Base-by-base conservation (phyloP, 2,329 filamentous ascomycete genomes). In the Colletotrichum sansevieriae region DNA sequence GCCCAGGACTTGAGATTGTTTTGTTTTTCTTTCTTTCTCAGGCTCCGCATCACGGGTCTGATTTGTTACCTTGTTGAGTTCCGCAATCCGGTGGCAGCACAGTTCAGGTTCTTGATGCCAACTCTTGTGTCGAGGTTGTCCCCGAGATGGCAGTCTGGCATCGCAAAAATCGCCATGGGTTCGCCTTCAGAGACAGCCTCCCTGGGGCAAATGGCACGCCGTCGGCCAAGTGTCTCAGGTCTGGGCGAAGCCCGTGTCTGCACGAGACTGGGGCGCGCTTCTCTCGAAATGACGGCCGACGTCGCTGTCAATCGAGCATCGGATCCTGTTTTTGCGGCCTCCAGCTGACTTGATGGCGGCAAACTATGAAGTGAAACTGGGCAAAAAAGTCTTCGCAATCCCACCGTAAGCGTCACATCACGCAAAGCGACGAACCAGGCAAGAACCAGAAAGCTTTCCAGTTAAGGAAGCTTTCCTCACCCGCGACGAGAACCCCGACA, bases 221-320 rank as follows among this genome's bases (percentile, higher is more conserved):
- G 54, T 55, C 65, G 65, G 65, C 41, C 47, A 62, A 29, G 47
- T 54, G 55, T 55, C 33, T 54, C 54, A 60, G 39, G 62, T 35
- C 62, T 69, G 62, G 66, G 62, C 62, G 29, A 56, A 69, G 25
- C 66, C 66, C 66, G 66, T 69, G 66, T 69, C 66, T 69, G 66
- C 62, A 66, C 18, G 66, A 69, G 55, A 69, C 62, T 66, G 66
- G 66, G 29, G 66, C 39, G 25, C n/a, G 7, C 15, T 43, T 18
- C 41, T 25, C 20, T 10, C 35, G 20, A 35, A 54, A 35, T 11
- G 25, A 55, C 29, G 41, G 61, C 39, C 39, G 61, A 65, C 29
- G 61, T 65, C 49, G 65, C 52, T 65, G 61, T 65, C 47, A 60
- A 59, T 56, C 52, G 44, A 39, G 65, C 60, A 46, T 54, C 60